phyloP scores from a whole-genome alignment of 768 basidiomycete species.

The Butyriboletus loyo region DNA sequence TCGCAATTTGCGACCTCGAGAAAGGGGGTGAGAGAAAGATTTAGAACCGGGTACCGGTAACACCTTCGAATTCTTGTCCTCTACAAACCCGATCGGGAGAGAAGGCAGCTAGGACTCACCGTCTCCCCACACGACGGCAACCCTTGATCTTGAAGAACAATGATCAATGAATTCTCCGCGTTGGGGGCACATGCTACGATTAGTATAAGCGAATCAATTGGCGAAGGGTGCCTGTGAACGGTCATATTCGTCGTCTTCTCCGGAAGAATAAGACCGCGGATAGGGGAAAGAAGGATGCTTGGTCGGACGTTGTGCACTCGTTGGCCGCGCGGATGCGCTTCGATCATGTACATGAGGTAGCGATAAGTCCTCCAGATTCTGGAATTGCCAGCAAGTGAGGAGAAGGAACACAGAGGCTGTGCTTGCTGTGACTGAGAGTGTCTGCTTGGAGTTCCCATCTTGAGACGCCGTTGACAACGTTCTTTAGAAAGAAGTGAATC shows the following conservation, averaged over 20 bases:
- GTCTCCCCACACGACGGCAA: conserved; percentile 9
- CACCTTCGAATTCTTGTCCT: background rate
- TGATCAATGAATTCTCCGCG: conserved; percentile 7
- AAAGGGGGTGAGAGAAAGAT: too few relatives aligned
- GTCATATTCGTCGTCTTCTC: conserved; percentile 8
- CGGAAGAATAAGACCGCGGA: conserved; percentile 1
- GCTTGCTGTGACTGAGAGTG: conserved; percentile 1
- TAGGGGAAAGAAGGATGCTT: conserved; percentile 3
- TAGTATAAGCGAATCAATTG: conserved; percentile 19
- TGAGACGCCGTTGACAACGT: background rate
- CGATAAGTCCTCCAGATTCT: conserved; percentile 5
- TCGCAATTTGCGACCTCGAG: background rate
- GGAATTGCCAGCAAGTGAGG: background rate
- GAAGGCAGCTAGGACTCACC: background rate
- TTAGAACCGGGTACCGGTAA: background rate
- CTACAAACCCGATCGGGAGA: background rate
- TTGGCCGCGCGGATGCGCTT: conserved; percentile 2
- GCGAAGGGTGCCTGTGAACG: conserved; percentile 20
- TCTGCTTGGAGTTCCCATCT: background rate
- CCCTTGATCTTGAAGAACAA: conserved; percentile 3
- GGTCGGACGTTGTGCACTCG: background rate
- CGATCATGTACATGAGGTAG: conserved; percentile 15
- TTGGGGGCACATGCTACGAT: conserved; percentile 6
- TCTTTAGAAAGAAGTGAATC: background rate
- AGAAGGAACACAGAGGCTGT: conserved; percentile 5